Base-by-base conservation (phyloP, 129 eudicot genomes). In the Chrysanthemum seticuspe region DNA sequence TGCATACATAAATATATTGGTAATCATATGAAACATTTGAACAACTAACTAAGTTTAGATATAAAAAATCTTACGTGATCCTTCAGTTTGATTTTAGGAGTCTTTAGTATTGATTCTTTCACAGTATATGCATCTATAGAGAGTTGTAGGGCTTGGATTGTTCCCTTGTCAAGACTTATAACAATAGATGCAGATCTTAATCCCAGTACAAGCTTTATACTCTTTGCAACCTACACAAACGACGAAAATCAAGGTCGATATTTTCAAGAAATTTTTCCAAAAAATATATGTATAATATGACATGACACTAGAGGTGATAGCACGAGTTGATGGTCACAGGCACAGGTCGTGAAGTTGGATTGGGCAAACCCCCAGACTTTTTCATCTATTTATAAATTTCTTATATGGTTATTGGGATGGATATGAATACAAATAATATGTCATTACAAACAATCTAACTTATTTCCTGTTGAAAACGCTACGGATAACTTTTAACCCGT, bases 191-290 rank as follows among this genome's bases (percentile, higher is more conserved):
- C 92, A 45, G 55, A 72, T 76, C 91, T 78, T 49, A 88, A 78
- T 56, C 90, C 82, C 85, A 84, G 79, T 52, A 81, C 91, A 72
- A 88, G 72, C 86, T 81, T 87, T 75, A 93, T 74, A 71, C 96
- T 93, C 87, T 90, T 90, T 29, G 98, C 96, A 70, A 93, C 96
- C 98, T 93, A 67, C 67, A 79, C 25, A 58, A 14, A 58, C 56
- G 60, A 9, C 67, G 45, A 73, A 11, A 47, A 27, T 65, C 34
- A 67, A 49, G 14, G 54, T 44, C 69, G 48, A 6, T 23, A 71
- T 71, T 48, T 72, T 7, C 25, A 29, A 0, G 58, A 2, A 72
- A 6, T 7, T 7, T 40, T 12, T 19, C 6, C 29, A 14, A 13
- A 53, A 14, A 53, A 13, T 18, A 47, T 23, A 57, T 59, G 19